A percentile compares a stretch with the other conserved stretches of the same genome.
Evolutionary conservation across 164 flowering plant genomes (phyloP).

Genomic region (Berberis thunbergii): DNA sequence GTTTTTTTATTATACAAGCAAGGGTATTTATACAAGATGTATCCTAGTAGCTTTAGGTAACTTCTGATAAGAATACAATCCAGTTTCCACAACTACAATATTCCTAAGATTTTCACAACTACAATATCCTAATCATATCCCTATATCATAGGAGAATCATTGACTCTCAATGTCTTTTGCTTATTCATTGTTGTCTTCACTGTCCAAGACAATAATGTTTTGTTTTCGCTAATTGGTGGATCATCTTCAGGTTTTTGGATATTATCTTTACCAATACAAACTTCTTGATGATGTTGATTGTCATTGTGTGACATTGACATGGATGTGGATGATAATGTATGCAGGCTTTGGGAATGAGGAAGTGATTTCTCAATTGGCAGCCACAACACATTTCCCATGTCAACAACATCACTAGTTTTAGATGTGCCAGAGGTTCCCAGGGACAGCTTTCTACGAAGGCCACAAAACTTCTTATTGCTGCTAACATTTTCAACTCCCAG

Average conservation of each 20-base stretch:
- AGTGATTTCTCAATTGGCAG: slow-evolving; percentile 3
- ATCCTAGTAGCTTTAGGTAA: too few species aligned
- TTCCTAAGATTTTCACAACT: too few species aligned
- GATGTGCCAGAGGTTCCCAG: slow-evolving; percentile 4
- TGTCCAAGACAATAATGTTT: slow-evolving; percentile 61
- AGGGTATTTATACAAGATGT: too few species aligned
- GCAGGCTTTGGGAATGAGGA: slow-evolving; percentile 5
- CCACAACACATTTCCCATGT: background rate
- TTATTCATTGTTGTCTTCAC: slow-evolving; percentile 81
- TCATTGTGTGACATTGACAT: background rate
- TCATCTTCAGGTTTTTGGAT: slow-evolving; percentile 11
- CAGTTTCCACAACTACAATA: too few species aligned
- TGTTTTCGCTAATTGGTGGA: slow-evolving; percentile 18
- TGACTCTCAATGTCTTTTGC: slow-evolving; percentile 7
- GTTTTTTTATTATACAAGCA: too few species aligned
- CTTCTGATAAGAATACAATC: too few species aligned
- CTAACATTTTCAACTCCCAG: background rate
- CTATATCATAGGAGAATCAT: too few species aligned
- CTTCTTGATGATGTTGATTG: slow-evolving; percentile 5
- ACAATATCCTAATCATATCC: too few species aligned
- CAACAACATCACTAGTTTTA: background rate
- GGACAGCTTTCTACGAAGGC: background rate
- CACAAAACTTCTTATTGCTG: background rate
- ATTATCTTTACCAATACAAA: slow-evolving; percentile 1
- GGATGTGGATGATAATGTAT: slow-evolving; percentile 7